Percentiles rank a stretch among this genome's conserved stretches.
Evolutionary conservation across 768 basidiomycete species (phyloP).

Genomic region (Thelephora ganbajun): DNA sequence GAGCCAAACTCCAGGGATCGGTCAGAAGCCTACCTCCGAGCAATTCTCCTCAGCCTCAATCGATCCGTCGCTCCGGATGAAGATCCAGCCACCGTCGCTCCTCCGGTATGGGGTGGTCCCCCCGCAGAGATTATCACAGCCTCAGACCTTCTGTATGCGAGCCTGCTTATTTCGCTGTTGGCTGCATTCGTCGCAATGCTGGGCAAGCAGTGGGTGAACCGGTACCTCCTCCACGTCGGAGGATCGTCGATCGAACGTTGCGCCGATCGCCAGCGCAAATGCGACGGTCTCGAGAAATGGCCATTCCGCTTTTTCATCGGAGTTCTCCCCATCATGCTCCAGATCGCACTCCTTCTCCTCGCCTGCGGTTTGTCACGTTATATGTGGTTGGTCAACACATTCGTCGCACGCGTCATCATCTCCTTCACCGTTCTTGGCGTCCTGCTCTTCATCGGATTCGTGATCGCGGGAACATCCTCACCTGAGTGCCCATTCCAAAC

Average conservation of each 20-base stretch:
- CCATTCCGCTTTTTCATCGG: slow-evolving; percentile 8
- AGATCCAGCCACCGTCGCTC: background rate
- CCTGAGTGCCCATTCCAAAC: slow-evolving; percentile 11
- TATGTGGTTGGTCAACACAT: slow-evolving; percentile 7
- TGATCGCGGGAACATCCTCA: slow-evolving; percentile 7
- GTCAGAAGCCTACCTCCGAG: too few relatives aligned
- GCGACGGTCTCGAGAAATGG: slow-evolving; percentile 11
- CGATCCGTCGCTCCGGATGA: slow-evolving; percentile 4
- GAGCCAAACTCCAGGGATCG: slow-evolving; percentile 9
- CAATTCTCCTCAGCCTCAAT: too few relatives aligned
- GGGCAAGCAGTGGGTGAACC: slow-evolving; percentile 31
- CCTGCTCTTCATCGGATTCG: slow-evolving; percentile 8
- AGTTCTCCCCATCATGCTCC: slow-evolving; percentile 9
- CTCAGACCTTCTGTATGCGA: slow-evolving; percentile 28
- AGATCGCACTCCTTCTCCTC: slow-evolving; percentile 12
- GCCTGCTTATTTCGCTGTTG: slow-evolving; percentile 22
- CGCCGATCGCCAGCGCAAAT: slow-evolving; percentile 9
- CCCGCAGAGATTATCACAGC: slow-evolving; percentile 21
- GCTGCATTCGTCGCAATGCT: slow-evolving; percentile 30
- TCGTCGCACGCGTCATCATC: slow-evolving; percentile 7
- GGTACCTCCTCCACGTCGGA: slow-evolving; percentile 1
- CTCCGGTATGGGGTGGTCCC: too few relatives aligned
- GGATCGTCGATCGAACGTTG: slow-evolving; percentile 7
- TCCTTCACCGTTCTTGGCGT: slow-evolving; percentile 6
- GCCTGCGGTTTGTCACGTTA: slow-evolving; percentile 6